Conservation (phyloP, 2,329 filamentous ascomycete species). For the Penicillium sp. region DNA sequence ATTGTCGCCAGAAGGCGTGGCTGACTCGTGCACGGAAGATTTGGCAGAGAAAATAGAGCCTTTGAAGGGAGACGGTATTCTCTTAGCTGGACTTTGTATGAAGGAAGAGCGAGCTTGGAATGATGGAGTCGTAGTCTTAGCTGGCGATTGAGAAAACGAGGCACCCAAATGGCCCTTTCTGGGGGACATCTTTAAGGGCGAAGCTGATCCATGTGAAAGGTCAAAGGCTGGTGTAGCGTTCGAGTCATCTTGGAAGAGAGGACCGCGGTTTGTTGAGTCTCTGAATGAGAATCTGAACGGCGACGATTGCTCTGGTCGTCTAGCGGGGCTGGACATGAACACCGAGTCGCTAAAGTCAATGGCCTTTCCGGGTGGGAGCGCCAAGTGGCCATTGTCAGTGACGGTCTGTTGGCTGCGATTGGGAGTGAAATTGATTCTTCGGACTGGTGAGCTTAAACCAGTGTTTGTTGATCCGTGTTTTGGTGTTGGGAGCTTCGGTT, state of each 20-base stretch:
- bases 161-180: slow-evolving; percentile 41
- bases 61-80: slow-evolving; percentile 42
- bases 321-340: slow-evolving; percentile 46
- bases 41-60: slow-evolving; percentile 22
- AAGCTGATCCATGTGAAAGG: slow-evolving; percentile 32
- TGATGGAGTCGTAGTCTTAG: slow-evolving; percentile 35
- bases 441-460: slow-evolving; percentile 35
- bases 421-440: slow-evolving; percentile 39
- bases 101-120: slow-evolving; percentile 38
- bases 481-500: slow-evolving; percentile 27
- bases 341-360: slow-evolving; percentile 34
- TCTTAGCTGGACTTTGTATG: slow-evolving; percentile 47
- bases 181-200: slow-evolving; percentile 46
- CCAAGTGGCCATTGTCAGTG: slow-evolving; percentile 23
- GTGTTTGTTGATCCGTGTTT: slow-evolving; percentile 23
- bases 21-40: slow-evolving; percentile 7
- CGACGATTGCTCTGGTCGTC: slow-evolving; percentile 43
- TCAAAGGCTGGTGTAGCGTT: slow-evolving; percentile 24
- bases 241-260: slow-evolving; percentile 24
- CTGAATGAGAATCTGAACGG: slow-evolving; percentile 45
- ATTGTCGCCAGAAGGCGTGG: background rate
- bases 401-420: slow-evolving; percentile 14
- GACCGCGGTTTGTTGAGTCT: slow-evolving; percentile 40
- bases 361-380: slow-evolving; percentile 26
- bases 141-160: slow-evolving; percentile 36